Evolutionary conservation across 2,329 filamentous ascomycete species (phyloP), one percentile per base, ranked within the genome.

Genomic region (Fusarium mangiferae): DNA sequence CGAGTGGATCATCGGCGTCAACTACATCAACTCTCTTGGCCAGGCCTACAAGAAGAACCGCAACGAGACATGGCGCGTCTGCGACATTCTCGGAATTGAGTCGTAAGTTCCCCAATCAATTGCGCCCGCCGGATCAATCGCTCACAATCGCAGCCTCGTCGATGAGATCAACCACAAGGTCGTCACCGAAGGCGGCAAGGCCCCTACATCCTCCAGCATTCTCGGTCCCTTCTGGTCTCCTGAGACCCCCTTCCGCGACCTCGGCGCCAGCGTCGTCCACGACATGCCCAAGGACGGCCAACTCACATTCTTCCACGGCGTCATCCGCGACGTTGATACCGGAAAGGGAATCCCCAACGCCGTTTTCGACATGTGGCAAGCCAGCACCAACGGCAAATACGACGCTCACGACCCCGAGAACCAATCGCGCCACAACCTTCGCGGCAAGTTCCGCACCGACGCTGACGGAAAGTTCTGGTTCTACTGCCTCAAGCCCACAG

Each of bases 171-270:
- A 89, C 72, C 88, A 91, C 85, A 89, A 87, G 80, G 85, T 90
- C 80, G 84, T 90, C 79, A 89, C 90, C 73, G 89, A 92, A 66
- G 87, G 88, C 64, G 86, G 87, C 79, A 83, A 89, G 70, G 85
- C 88, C 68, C 91, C 92, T 52, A 94, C 92, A n/a, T 93, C 91
- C 7, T 92, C 91, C 70, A 88, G 92, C 67, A 94, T 94, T 78
- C 90, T 94, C 68, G 92, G 92, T 5, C 92, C 92, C 73, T 94
- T 94, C 87, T 94, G 92, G 92, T 92, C 90, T 17, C 92, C 92
- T 77, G 87, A 93, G 77, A 91, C 92, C 4, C 92, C 92, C 38
- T 93, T 93, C 89, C 90, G 92, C 51, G 86, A 90, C 42, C 87
- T 90, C 75, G 92, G 92, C 74, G 87, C 85, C 79, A 87, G 84